These are phyloP conservation scores for Rubia tinctorum DNA, from an alignment of 305 asterid species.

Conservation along the genomic window DNA sequence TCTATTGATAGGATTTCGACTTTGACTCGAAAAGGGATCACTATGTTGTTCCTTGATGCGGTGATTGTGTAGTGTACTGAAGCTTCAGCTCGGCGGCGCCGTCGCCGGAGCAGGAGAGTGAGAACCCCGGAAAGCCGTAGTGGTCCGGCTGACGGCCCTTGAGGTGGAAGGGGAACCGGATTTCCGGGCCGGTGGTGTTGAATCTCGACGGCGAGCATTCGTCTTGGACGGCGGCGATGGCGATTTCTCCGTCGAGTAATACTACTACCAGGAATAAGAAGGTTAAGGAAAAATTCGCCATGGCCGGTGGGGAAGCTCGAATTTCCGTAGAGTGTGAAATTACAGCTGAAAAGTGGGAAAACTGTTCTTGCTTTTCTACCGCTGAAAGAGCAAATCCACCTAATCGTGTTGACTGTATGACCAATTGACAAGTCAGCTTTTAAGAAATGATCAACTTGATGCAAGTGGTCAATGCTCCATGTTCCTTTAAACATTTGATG, in stretches of 20 bases:
- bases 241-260: not conserved
- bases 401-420: too few species aligned
- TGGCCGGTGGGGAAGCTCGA: not conserved
- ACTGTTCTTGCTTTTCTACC: too few species aligned
- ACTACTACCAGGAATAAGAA: not conserved
- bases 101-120: slow-evolving; percentile 32
- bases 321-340: not conserved
- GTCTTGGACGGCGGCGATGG: slow-evolving; percentile 26
- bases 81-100: slow-evolving; percentile 32
- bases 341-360: too few species aligned
- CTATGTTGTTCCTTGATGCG: slow-evolving; percentile 28
- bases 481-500: too few species aligned
- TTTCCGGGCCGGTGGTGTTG: slow-evolving; percentile 28
- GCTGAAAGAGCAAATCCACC: too few species aligned
- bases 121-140: slow-evolving; percentile 39
- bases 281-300: slow-evolving; percentile 8
- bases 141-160: slow-evolving; percentile 22
- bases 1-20: slow-evolving; percentile 31
- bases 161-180: slow-evolving; percentile 42
- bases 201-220: slow-evolving; percentile 48
- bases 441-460: too few species aligned
- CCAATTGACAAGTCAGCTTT: too few species aligned
- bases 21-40: slow-evolving; percentile 26
- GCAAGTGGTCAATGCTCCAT: too few species aligned
- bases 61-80: slow-evolving; percentile 34